phyloP scores from a whole-genome alignment of 306 rosid genomes.

The Cucurbita moschata region DNA sequence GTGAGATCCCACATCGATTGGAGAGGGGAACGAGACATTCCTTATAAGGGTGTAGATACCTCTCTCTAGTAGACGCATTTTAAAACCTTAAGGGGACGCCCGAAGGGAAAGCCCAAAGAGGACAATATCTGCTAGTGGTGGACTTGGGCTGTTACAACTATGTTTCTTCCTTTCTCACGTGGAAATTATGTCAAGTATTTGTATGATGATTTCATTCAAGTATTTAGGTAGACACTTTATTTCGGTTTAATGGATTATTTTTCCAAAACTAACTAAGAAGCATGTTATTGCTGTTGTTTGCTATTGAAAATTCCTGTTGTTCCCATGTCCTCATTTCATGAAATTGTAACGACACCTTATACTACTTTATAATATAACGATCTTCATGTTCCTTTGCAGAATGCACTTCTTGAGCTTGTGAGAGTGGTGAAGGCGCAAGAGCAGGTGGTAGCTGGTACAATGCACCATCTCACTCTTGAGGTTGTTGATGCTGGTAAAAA shows the following conservation, averaged over 20 bases:
- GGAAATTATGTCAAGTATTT: neutral
- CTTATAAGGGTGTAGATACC: too few species aligned
- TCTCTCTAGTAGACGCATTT: too few species aligned
- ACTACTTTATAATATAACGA: neutral
- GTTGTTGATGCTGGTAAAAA: slow-evolving; percentile 55
- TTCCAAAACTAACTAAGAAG: neutral
- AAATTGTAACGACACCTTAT: too few species aligned
- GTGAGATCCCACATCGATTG: too few species aligned
- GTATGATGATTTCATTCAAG: neutral
- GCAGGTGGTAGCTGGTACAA: slow-evolving; percentile 72
- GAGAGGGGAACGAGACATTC: too few species aligned
- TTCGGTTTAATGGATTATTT: neutral
- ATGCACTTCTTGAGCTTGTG: slow-evolving; percentile 47
- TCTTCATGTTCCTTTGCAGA: slow-evolving; percentile 8
- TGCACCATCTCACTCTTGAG: slow-evolving; percentile 64
- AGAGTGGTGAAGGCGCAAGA: slow-evolving; percentile 55
- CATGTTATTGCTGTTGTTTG: neutral
- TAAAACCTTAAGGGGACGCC: too few species aligned
- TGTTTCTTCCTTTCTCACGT: neutral
- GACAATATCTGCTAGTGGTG: too few species aligned
- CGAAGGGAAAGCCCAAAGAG: too few species aligned
- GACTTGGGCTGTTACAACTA: too few species aligned
- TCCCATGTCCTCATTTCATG: neutral
- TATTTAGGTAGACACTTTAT: neutral
- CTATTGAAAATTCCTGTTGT: neutral